Conservation (phyloP, 208 protist species). For the Leishmania amazonensis region DNA sequence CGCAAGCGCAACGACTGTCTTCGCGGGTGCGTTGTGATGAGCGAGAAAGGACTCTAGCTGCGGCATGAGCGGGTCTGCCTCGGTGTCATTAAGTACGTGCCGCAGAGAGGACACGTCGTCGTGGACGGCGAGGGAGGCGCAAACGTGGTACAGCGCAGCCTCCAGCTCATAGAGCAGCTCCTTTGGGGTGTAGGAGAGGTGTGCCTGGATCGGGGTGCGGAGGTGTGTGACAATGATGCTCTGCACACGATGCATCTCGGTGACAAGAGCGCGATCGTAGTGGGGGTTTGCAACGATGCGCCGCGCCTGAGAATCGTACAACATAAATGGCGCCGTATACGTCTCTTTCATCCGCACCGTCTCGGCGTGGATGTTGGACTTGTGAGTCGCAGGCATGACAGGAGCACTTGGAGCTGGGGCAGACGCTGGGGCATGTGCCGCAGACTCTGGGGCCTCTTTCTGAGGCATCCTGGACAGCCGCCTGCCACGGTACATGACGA, state of each 20-base stretch:
- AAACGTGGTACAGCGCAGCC: constrained; percentile 45
- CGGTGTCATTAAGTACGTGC: constrained; percentile 34
- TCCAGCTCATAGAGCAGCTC: constrained; percentile 56
- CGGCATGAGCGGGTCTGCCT: constrained; percentile 35
- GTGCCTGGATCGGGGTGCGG: constrained; percentile 26
- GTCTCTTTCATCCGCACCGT: constrained; percentile 38
- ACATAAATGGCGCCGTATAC: constrained; percentile 60
- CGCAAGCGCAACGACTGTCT: constrained; percentile 39
- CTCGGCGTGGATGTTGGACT: not conserved
- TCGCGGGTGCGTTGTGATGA: constrained; percentile 41
- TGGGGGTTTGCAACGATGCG: constrained; percentile 51
- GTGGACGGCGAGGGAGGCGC: constrained; percentile 45
- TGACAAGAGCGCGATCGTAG: constrained; percentile 40
- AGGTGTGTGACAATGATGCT: constrained; percentile 47
- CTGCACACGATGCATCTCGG: constrained; percentile 50
- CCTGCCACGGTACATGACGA: not conserved
- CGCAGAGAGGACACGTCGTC: constrained; percentile 20
- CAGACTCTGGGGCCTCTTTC: not conserved
- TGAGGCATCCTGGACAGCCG: not conserved
- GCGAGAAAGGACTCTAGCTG: constrained; percentile 50
- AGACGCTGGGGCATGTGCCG: not conserved
- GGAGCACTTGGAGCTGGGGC: not conserved
- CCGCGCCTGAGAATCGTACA: constrained; percentile 45
- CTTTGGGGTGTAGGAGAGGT: constrained; percentile 42
- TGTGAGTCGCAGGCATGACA: not conserved